Base-by-base conservation (phyloP, 257 asterid species). In the Ballota nigra region DNA sequence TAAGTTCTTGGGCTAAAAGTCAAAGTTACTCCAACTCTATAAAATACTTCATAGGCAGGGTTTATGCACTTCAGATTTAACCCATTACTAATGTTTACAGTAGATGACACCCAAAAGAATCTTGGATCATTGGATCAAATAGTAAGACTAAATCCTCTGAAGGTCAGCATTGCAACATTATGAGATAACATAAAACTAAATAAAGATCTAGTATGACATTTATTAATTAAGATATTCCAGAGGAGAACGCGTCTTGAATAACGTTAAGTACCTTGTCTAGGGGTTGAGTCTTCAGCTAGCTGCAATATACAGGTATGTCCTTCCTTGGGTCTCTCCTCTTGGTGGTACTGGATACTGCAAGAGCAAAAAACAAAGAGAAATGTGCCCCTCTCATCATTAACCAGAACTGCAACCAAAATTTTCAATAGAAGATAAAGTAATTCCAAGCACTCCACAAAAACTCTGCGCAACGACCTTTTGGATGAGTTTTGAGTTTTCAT, bases 251-350 rank as follows among this genome's bases (percentile, higher is more conserved):
- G 62, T 24, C 47, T 45, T n/a, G 11, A 67, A 64, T 68, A 56
- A 36, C 41, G 24, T 19, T 1, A 62, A 68, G 61, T 78, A 89
- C 98, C 98, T 92, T 89, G 74, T 89, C 94, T 45, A 96, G 93
- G 64, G 96, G 90, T 69, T 86, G 98, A 69, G 88, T 87, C 81
- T 85, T 89, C 79, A 92, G 57, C 98, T 96, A 92, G 81, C 81
- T 68, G 84, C 82, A 75, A 92, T 78, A 67, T 89, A 89, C 70
- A 76, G 81, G 79, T 92, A 96, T 4, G 96, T 89, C 69, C 77
- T 59, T n/a, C n/a, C n/a, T n/a, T n/a, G n/a, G n/a, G n/a, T n/a
- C n/a, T n/a, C n/a, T n/a, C n/a, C n/a, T n/a, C n/a, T n/a, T n/a
- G n/a, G n/a, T n/a, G n/a, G n/a, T n/a, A n/a, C n/a, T n/a, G n/a